Conservation (phyloP, 2,329 filamentous ascomycete genomes). For the Ustulina deusta region DNA sequence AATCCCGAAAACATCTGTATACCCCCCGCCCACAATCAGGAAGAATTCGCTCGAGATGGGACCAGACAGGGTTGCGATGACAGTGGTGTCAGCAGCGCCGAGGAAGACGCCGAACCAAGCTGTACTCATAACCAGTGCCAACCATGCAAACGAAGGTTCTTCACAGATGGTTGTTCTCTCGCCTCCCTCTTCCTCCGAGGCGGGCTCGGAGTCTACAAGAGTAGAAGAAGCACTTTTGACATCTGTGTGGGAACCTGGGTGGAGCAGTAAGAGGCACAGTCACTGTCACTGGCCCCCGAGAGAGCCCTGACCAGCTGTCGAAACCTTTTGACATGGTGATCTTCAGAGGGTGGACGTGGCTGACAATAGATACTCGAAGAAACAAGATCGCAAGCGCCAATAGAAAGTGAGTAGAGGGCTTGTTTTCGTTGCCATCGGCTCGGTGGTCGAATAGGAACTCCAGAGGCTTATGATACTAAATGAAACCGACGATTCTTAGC, state of each 20-base stretch:
- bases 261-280: conserved; percentile 7
- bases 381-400: background rate
- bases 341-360: background rate
- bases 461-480: conserved; percentile 2
- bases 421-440: background rate
- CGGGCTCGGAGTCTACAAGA: background rate
- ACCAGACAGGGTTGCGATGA: conserved; percentile 27
- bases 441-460: background rate
- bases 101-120: conserved; percentile 31
- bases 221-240: conserved; percentile 24
- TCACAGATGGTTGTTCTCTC: conserved; percentile 28
- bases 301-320: conserved; percentile 2
- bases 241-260: conserved; percentile 6
- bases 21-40: conserved; percentile 29
- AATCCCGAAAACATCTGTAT: conserved; percentile 32
- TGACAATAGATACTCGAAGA: background rate
- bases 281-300: background rate
- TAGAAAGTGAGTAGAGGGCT: background rate
- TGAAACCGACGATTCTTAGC: background rate
- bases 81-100: conserved; percentile 26
- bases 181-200: background rate
- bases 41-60: conserved; percentile 32
- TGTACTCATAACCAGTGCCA: conserved; percentile 29
- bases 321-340: conserved; percentile 15
- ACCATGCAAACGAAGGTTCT: conserved; percentile 27